A percentile compares a stretch with the other conserved stretches of the same genome.
phyloP scores from a whole-genome alignment of 2,329 filamentous ascomycete species.

The Diaporthe ilicicola region DNA sequence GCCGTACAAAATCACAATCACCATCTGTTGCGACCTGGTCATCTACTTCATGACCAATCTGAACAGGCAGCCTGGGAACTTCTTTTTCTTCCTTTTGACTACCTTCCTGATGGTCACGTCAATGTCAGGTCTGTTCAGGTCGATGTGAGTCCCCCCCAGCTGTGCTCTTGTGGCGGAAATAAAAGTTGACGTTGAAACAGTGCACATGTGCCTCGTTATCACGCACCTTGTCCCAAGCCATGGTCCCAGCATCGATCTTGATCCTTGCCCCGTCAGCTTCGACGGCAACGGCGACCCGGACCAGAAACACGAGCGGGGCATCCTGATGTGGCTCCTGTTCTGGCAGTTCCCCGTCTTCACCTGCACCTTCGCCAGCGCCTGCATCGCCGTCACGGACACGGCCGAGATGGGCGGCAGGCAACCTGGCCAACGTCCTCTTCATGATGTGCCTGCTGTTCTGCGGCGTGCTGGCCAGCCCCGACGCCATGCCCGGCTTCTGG shows the following conservation, averaged over 20 bases:
- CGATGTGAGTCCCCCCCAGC: background rate
- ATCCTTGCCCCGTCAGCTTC: slow-evolving; percentile 77
- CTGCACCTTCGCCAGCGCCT: slow-evolving; percentile 80
- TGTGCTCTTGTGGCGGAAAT: background rate
- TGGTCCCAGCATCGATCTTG: slow-evolving; percentile 68
- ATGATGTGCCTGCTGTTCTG: slow-evolving; percentile 79
- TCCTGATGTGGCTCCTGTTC: slow-evolving; percentile 81
- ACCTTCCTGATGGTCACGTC: slow-evolving; percentile 76
- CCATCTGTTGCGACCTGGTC: slow-evolving; percentile 78
- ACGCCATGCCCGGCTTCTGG: slow-evolving; percentile 76
- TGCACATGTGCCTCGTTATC: slow-evolving; percentile 79
- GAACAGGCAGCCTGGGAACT: slow-evolving; percentile 75
- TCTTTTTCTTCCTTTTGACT: slow-evolving; percentile 87
- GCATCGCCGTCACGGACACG: slow-evolving; percentile 78
- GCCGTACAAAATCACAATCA: slow-evolving; percentile 80
- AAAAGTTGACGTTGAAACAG: slow-evolving; percentile 65
- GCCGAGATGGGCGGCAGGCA: slow-evolving; percentile 80
- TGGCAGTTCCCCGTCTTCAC: slow-evolving; percentile 81
- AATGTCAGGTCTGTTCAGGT: slow-evolving; percentile 83
- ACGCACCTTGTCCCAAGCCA: slow-evolving; percentile 71
- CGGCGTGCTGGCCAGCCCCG: slow-evolving; percentile 73
- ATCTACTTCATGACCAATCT: slow-evolving; percentile 91
- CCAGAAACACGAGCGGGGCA: slow-evolving; percentile 73
- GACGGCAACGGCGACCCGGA: slow-evolving; percentile 73
- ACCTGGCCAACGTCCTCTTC: slow-evolving; percentile 80